These are phyloP conservation scores for Epichloe sp. DNA, from an alignment of 2,329 filamentous ascomycete species.

Conservation along the genomic window DNA sequence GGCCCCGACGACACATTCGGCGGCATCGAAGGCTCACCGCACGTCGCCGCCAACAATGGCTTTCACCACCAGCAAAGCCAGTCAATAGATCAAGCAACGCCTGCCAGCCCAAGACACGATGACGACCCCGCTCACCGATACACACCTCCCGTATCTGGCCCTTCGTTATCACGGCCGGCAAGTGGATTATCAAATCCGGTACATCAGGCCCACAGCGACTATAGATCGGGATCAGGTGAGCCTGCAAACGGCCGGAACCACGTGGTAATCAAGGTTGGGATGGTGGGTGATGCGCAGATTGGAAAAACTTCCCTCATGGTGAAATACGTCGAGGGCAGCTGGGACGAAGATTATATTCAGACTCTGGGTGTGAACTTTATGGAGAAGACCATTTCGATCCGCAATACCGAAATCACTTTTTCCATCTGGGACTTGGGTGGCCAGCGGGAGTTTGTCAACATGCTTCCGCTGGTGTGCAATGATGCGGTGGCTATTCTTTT, in stretches of 20 bases:
- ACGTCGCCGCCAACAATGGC: constrained; percentile 24
- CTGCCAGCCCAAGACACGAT: constrained; percentile 26
- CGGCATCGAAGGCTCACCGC: constrained; percentile 34
- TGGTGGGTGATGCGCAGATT: constrained; percentile 98
- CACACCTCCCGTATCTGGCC: constrained; percentile 32
- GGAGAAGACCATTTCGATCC: constrained; percentile 99
- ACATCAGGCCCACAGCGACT: constrained; percentile 29
- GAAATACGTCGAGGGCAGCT: constrained; percentile 98
- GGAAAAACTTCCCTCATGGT: constrained; percentile 99
- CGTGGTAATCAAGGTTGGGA: constrained; percentile 98
- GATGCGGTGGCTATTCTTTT: constrained; percentile 97
- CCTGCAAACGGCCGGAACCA: constrained; percentile 44
- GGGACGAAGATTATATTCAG: constrained; percentile 99
- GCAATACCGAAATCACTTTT: constrained; percentile 98
- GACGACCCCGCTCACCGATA: constrained; percentile 31
- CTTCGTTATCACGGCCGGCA: constrained; percentile 39
- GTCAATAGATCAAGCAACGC: constrained; percentile 36
- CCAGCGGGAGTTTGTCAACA: constrained; percentile 98
- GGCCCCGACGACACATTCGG: constrained; percentile 36
- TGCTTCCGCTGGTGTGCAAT: constrained; percentile 98
- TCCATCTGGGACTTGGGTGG: constrained; percentile 98
- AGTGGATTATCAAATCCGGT: constrained; percentile 38
- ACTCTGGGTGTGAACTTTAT: constrained; percentile 98
- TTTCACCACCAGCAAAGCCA: constrained; percentile 32
- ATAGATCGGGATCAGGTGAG: constrained; percentile 26